Base-by-base conservation (phyloP, 83 land plant genomes). In the Diphasiastrum complanatum region DNA sequence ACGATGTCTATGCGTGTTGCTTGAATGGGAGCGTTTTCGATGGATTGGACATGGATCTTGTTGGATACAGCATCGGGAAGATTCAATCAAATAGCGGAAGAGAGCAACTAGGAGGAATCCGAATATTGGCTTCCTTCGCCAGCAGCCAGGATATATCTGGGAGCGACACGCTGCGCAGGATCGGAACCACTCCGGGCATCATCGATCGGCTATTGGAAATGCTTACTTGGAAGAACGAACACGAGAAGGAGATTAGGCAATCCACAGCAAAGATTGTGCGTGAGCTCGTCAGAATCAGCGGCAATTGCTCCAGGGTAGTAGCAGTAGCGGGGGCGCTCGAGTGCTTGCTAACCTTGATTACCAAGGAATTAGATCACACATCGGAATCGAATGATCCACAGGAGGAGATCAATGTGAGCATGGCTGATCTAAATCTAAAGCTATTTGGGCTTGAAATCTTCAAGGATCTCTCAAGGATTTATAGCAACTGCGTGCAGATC, bases 1-100 rank as follows among this genome's bases (percentile, higher is more conserved):
- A 85, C 34, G 90, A 91, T 48, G 82, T 85, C 0, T 91, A 87
- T 36, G 70, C 84, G 1, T 75, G 23, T 47, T 82, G 86, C 52
- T 45, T 91, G 16, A 63, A 72, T n/a, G 88, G 80, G 14, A 91
- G 95, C 76, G 69, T 91, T 20, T 91, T 87, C 41, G 83, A 84
- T 65, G 95, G 95, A 0, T 20, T 87, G 64, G 86, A 84, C 45
- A 84, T 84, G 95, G 95, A 91, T 53, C 61, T 91, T 67, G 81
- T 91, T 10, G 31, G 70, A 14, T 87, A 77, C 51, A 81, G 74
- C 5, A 59, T 74, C 65, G 82, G 78, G 5, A 75, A 80, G 28
- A 22, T 87, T 67, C 73, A 47, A 12, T 81, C 86, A 1, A 62
- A 47, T 32, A 70, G 65, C 11, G 61, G 45, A 0, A 78, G 78